Conservation (phyloP, 1,284 basidiomycete genomes). For the Inonotus hispidus region DNA sequence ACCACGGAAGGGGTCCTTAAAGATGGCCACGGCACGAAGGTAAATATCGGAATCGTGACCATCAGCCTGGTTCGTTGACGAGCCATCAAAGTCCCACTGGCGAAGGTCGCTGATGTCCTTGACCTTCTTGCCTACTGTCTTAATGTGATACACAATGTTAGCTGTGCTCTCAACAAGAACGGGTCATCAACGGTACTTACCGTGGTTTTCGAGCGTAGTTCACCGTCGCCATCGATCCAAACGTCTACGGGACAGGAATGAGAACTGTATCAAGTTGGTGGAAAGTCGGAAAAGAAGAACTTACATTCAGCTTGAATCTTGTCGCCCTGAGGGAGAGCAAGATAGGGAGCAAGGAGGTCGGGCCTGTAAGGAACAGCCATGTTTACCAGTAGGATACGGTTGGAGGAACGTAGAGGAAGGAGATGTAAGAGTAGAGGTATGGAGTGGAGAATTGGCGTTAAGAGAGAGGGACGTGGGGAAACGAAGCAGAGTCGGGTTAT, state of each 20-base stretch:
- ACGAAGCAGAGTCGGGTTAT: not conserved
- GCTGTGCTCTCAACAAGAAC: not conserved
- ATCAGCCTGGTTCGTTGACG: conserved; percentile 94
- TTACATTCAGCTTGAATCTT: conserved; percentile 91
- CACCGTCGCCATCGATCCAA: conserved; percentile 92
- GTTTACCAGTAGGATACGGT: conserved; percentile 21
- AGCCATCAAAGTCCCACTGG: conserved; percentile 99
- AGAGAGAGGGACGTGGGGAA: conserved; percentile 1
- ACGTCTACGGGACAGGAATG: conserved; percentile 58
- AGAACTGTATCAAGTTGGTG: conserved; percentile 35
- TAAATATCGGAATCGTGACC: conserved; percentile 96
- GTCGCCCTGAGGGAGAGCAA: conserved; percentile 79
- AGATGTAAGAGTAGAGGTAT: conserved; percentile 21
- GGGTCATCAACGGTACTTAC: conserved; percentile 35
- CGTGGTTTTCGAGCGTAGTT: conserved; percentile 92
- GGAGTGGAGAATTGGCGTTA: conserved; percentile 21
- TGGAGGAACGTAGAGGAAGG: conserved; percentile 7
- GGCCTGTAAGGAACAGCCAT: conserved; percentile 53
- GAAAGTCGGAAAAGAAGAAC: conserved; percentile 24
- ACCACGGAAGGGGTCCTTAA: conserved; percentile 99
- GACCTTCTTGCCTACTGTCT: conserved; percentile 82
- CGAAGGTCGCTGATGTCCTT: conserved; percentile 85
- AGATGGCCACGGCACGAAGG: conserved; percentile 95
- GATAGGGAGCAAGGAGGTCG: conserved; percentile 83
- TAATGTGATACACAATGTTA: not conserved